Conservation (phyloP, 2,329 filamentous ascomycete species). For the Microsporum canis region DNA sequence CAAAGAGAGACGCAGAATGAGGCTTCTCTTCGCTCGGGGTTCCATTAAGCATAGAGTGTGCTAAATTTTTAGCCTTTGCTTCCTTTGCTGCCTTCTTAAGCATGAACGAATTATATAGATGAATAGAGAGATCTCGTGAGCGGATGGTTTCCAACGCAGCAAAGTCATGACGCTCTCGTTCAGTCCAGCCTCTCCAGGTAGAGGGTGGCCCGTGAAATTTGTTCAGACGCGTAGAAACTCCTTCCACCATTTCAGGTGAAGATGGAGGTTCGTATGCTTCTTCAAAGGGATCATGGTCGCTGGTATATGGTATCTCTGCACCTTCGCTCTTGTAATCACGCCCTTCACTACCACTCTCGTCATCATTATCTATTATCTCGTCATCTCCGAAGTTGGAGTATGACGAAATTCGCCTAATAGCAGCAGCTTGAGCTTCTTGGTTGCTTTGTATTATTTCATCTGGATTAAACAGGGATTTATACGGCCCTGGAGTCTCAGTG, state of each 20-base stretch:
- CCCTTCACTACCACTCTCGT: constrained; percentile 11
- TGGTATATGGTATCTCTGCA: background rate
- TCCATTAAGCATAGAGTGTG: background rate
- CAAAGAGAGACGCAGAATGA: constrained; percentile 22
- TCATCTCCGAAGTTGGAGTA: background rate
- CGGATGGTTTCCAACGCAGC: constrained; percentile 52
- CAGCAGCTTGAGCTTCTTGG: background rate
- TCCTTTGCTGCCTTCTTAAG: constrained; percentile 44
- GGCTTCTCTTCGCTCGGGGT: constrained; percentile 5
- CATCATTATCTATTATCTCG: constrained; percentile 16
- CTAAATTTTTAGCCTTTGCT: background rate
- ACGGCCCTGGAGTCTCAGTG: background rate
- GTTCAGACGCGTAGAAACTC: constrained; percentile 35
- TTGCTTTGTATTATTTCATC: background rate
- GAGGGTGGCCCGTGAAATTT: constrained; percentile 56
- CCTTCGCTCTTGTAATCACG: constrained; percentile 10
- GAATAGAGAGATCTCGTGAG: constrained; percentile 57
- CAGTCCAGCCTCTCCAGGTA: constrained; percentile 78
- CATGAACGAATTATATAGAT: constrained; percentile 67
- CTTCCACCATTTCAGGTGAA: constrained; percentile 3
- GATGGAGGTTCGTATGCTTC: constrained; percentile 4
- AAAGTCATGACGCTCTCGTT: constrained; percentile 62
- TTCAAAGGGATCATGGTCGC: background rate
- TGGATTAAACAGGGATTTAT: background rate
- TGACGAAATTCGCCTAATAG: background rate